Evolutionary conservation across 2,329 filamentous ascomycete genomes (phyloP), one percentile per base, ranked within the genome.

Genomic region (Cryphonectria japonica): DNA sequence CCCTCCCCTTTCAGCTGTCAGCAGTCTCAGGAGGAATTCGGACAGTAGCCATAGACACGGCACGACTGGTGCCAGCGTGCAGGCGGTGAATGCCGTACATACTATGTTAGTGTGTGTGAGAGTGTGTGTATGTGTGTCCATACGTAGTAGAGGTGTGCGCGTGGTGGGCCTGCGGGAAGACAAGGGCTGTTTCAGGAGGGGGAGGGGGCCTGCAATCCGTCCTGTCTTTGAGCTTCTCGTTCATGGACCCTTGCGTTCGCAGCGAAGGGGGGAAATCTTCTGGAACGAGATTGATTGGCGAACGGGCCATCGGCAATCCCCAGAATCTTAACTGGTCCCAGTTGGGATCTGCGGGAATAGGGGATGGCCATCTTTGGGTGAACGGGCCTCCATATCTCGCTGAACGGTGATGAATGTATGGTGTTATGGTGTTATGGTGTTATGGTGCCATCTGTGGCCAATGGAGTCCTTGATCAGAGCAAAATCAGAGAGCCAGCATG

Each of bases 271-370:
- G 29, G 26, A 61, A 41, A 43, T 37, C 67, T 71, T 68, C 70
- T 71, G 67, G 67, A 69, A 71, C 32, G 54, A 66, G 67, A 71
- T 69, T 71, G 70, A 67, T 67, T 69, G 70, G 68, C 29, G 66
- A 65, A 43, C 64, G 64, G 63, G 50, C 54, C 43, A 60, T 65
- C 66, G 69, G 62, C 66, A 66, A 71, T 66, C 65, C 66, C 71
- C 71, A 72, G 68, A 67, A 46, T 68, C 32, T 41, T 26, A 32
- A 34, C 19, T 61, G 26, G 37, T 32, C 66, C 34, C 61, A 68
- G 68, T 71, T 70, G 69, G 22, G 71, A 72, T 72, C 71, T 68
- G 69, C 71, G 64, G 68, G 61, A 71, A 72, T 71, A 72, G 69
- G 71, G 70, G 63, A 65, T 65, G 63, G 71, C 68, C 37, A 59